Conservation (phyloP, 352 stramenopile genomes). For the Globisporangium abappressorium region DNA sequence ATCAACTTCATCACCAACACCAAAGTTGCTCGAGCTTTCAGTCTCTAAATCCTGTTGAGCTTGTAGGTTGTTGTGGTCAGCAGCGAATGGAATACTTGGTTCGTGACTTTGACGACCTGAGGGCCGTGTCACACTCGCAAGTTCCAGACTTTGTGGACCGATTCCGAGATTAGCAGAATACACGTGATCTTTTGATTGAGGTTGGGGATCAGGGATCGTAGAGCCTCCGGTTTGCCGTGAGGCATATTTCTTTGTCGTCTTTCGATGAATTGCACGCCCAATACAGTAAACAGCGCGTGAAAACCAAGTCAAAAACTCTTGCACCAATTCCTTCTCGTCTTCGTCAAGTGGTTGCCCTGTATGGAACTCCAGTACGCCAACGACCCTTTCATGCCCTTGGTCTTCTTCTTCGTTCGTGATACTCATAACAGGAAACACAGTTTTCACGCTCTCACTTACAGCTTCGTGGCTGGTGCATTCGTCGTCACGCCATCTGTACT, state of each 20-base stretch:
- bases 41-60: background rate
- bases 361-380: conserved; percentile 11
- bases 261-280: conserved; percentile 4
- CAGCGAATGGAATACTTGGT: background rate
- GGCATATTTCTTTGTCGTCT: background rate
- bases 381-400: background rate
- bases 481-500: background rate
- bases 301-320: conserved; percentile 11
- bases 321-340: background rate
- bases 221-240: background rate
- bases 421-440: conserved; percentile 12
- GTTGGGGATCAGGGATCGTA: background rate
- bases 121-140: background rate
- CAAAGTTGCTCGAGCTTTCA: background rate
- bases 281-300: conserved; percentile 2
- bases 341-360: background rate
- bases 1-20: conserved; percentile 2
- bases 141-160: background rate
- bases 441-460: background rate
- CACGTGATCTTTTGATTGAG: background rate
- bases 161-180: background rate
- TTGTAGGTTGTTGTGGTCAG: background rate
- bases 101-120: background rate
- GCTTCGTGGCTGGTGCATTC: background rate
- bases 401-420: background rate